These are phyloP conservation scores for Cladosporium halotolerans DNA, from an alignment of 2,329 filamentous ascomycete genomes.

Conservation along the genomic window DNA sequence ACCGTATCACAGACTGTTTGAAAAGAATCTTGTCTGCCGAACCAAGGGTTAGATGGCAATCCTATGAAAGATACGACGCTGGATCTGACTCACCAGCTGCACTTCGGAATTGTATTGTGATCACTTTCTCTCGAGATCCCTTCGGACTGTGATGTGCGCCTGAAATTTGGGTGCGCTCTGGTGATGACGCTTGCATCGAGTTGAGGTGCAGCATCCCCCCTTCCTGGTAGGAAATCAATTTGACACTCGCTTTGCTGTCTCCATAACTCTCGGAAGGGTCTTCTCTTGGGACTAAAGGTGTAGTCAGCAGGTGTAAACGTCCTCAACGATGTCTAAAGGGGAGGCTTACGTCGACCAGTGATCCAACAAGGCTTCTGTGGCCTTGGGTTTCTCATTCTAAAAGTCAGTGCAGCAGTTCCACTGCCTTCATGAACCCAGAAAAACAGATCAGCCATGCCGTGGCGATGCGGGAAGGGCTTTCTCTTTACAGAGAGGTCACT, in stretches of 20 bases:
- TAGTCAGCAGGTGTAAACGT: background rate
- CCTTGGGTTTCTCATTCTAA: background rate
- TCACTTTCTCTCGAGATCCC: too few relatives aligned
- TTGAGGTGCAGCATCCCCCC: background rate
- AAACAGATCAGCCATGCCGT: background rate
- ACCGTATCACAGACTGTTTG: background rate
- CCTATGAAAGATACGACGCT: too few relatives aligned
- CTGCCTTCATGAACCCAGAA: background rate
- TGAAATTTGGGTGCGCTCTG: too few relatives aligned
- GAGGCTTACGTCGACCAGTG: background rate
- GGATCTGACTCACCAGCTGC: background rate
- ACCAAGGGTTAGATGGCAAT: background rate
- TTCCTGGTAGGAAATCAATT: background rate
- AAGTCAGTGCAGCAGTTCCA: background rate
- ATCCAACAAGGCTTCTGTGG: background rate
- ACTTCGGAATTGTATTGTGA: background rate
- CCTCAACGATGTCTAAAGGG: background rate
- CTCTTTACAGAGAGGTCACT: too few relatives aligned
- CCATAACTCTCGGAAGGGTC: background rate
- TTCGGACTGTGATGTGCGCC: too few relatives aligned
- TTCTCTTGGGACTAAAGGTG: background rate
- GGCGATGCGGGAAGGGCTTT: background rate
- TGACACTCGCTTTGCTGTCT: background rate
- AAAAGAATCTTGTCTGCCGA: background rate
- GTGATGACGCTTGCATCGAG: background rate